Evolutionary conservation across 1,284 basidiomycete genomes (phyloP), one percentile per base, ranked within the genome.

Genomic region (Austroboletus niveus): DNA sequence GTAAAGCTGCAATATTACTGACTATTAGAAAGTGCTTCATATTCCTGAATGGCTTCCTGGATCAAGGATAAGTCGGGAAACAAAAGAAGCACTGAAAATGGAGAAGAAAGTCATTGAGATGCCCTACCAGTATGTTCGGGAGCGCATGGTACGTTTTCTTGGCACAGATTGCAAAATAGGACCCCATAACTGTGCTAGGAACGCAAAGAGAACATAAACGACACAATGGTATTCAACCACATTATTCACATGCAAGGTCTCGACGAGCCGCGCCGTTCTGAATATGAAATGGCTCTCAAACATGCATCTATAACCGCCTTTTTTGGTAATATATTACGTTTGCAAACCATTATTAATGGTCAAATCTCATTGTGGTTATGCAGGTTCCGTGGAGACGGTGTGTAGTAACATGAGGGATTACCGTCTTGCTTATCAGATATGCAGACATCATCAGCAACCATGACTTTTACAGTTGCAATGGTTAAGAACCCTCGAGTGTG

Each of bases 381-480:
- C 31, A 32, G 42, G 9, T 15, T 11, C 52, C 20, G 27, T 14
- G n/a, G 59, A 62, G 11, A 54, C 59, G 45, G 63, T 63, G 8
- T 17, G 59, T 51, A 24, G 6, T 5, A 9, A 12, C 22, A 3
- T n/a, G 29, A 22, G 8, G 30, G 15, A 24, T 24, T 24, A 24
- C 22, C 22, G 12, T 8, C 1, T 31, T 5, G 11, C 29, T 42
- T 10, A 42, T 12, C 5, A 17, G 5, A 24, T n/a, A 14, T 17
- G 1, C 15, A 41, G 41, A 42, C 41, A 10, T 11, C 14, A 14
- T 45, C 51, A 8, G 14, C 45, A 4, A 20, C 58, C 15, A n/a
- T 49, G 17, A 51, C 56, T 8, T 72, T 71, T 43, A 50, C 66
- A 5, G 59, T 72, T 8, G 64, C 65, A 0, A 69, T 74, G 69